phyloP scores from a whole-genome alignment of 306 rosid genomes.

The Castanea crenata region DNA sequence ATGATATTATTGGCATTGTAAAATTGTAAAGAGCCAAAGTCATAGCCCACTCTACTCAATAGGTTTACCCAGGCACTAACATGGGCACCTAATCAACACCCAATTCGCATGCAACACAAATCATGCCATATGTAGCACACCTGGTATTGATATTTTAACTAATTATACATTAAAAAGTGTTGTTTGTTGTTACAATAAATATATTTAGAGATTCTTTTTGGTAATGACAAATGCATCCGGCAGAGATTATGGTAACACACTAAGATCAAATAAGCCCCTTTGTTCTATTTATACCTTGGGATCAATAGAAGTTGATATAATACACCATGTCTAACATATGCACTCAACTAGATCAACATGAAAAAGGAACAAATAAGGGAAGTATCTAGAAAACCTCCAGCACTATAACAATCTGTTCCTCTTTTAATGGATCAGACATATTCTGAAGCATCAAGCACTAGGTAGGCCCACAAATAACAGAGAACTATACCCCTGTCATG shows the following conservation, averaged over 20 bases:
- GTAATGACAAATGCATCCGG: too few relatives aligned
- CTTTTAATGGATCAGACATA: neutral
- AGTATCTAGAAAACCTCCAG: too few relatives aligned
- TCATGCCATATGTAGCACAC: neutral
- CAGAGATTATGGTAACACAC: neutral
- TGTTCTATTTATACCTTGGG: neutral
- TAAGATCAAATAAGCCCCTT: neutral
- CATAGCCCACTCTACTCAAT: neutral
- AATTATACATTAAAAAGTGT: neutral
- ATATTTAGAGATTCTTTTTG: neutral
- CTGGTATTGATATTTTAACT: neutral
- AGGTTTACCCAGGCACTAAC: neutral
- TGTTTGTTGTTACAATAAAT: neutral
- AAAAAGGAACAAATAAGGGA: neutral
- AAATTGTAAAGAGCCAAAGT: neutral
- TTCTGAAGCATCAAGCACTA: too few relatives aligned
- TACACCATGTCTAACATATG: neutral
- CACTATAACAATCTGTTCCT: neutral
- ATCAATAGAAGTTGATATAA: neutral
- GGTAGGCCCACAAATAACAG: neutral
- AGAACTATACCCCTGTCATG: neutral
- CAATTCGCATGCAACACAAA: neutral
- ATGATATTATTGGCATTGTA: neutral
- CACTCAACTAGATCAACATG: neutral
- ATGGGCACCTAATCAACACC: neutral